Base-by-base conservation (phyloP, 2,329 filamentous ascomycete species). In the Hysterium pulicare region DNA sequence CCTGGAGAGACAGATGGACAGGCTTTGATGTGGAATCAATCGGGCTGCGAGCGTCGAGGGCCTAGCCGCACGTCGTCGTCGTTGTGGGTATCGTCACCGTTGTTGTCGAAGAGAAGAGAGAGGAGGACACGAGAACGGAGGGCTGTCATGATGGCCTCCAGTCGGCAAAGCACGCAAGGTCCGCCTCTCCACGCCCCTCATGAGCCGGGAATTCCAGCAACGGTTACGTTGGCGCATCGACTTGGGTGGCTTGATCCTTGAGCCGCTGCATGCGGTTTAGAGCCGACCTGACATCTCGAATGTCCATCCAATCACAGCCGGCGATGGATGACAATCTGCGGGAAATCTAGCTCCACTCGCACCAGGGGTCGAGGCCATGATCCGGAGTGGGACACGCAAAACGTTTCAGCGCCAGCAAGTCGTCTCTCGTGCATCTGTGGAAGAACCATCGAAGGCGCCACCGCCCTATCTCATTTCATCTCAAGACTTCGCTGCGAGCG, bases 31-130 rank as follows among this genome's bases (percentile, higher is more conserved):
- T 16, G 35, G 32, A 35, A 36, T 48, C 49, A 62, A 45, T 53
- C 55, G 42, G 52, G 46, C 47, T 44, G 53, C 41, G 49, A 32
- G 48, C 49, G 37, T 41, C 40, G 42, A 53, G 41, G 41, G 38
- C 40, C 47, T 31, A 48, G 53, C 51, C 46, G 54, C 60, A 61
- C 61, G 40, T 40, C 50, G 58, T 41, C 35, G 55, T 53, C 20
- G 45, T 47, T 8, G 34, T 22, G 7, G 34, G 24, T 28, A 28
- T 28, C 8, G n/a, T n/a, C n/a, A n/a, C n/a, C n/a, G n/a, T n/a
- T n/a, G n/a, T 22, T 33, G 41, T 13, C 20, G 23, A 15, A 8
- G 26, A 39, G 41, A 42, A 47, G 44, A 44, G 36, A 33, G 37
- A 38, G 35, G 32, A 38, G 45, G 38, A 40, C 40, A 48, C 37